Base-by-base conservation (phyloP, 176 grass and related monocot species). In the Poa pratensis region DNA sequence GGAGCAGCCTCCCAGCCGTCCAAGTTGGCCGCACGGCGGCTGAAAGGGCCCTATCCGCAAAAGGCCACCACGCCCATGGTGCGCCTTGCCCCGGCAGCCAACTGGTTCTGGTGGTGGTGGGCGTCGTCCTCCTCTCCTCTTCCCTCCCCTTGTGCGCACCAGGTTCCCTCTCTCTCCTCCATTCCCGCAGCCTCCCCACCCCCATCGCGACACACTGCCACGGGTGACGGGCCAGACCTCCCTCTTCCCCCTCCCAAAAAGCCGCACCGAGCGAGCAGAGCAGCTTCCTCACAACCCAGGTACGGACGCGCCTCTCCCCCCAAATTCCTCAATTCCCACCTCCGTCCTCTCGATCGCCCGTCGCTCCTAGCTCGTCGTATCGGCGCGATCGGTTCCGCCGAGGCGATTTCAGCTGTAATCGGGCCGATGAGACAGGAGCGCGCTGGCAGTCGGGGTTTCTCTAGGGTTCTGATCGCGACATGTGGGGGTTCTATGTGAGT, bases 21-120 rank as follows among this genome's bases (percentile, higher is more conserved):
- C 74, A 78, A 63, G 70, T 66, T 61, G 64, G 75, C 76, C 65
- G 37, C 80, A 78, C 64, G 45, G 28, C 53, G n/a, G 43, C 73
- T 15, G 64, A 28, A 74, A 74, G 20, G 52, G 78, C 11, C 23
- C 69, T 67, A 82, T 87, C 60, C 32, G 23, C 32, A 58, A 69
- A 85, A 68, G 27, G 45, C 49, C 77, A 24, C 55, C 40, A 9
- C 37, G n/a, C 61, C 83, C 87, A 80, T 84, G 81, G 75, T 83
- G 69, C 52, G 54, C 73, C 73, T 62, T n/a, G 30, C 45, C 43
- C 62, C 35, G 13, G 64, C 81, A 84, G 3, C 42, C 75, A 85
- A 85, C 69, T 45, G 43, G 43, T 45, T 7, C 40, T 80, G 68
- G 87, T 84, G 87, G 87, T 80, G 68, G 87, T 84, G 87, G 87